These are phyloP conservation scores for Chlorella sp. DNA, from an alignment of 139 green algal species.

Conservation along the genomic window DNA sequence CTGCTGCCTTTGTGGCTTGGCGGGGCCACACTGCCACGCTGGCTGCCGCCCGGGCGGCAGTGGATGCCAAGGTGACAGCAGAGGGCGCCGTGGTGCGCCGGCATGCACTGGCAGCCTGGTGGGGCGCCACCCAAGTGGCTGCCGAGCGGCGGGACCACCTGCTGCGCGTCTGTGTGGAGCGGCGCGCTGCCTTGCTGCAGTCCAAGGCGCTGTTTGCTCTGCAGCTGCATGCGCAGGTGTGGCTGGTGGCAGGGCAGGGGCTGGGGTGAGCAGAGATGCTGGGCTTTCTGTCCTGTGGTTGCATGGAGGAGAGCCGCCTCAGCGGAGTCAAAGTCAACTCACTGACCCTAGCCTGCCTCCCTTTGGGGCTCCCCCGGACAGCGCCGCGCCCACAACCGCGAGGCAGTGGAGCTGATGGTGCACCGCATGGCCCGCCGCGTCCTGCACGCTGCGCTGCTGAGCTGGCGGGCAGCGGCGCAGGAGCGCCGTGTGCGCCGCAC, in stretches of 20 bases:
- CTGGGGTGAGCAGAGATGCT: too few species aligned
- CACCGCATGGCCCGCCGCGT: conserved; percentile 24
- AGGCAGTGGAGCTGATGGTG: conserved; percentile 39
- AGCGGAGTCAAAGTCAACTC: too few species aligned
- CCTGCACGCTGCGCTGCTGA: conserved; percentile 19
- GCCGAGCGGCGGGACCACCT: not conserved
- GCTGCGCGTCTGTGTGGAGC: conserved; percentile 23
- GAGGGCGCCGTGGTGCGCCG: conserved; percentile 14
- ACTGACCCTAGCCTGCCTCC: too few species aligned
- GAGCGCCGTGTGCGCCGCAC: conserved; percentile 33
- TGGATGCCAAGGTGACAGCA: conserved; percentile 17
- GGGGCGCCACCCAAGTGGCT: not conserved
- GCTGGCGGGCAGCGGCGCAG: conserved; percentile 35
- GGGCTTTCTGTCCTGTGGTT: too few species aligned
- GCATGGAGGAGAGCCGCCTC: too few species aligned
- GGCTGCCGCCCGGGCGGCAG: not conserved
- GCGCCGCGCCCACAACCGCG: conserved; percentile 26
- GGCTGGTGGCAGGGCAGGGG: not conserved
- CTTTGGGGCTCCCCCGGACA: not conserved
- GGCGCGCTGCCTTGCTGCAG: not conserved
- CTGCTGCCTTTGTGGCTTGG: conserved; percentile 10
- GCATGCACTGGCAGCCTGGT: conserved; percentile 21
- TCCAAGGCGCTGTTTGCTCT: conserved; percentile 12
- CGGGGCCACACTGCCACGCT: not conserved
- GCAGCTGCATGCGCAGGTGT: conserved; percentile 29